Conservation (phyloP, 495 filamentous ascomycete genomes). For the Pyronema omphalodes region DNA sequence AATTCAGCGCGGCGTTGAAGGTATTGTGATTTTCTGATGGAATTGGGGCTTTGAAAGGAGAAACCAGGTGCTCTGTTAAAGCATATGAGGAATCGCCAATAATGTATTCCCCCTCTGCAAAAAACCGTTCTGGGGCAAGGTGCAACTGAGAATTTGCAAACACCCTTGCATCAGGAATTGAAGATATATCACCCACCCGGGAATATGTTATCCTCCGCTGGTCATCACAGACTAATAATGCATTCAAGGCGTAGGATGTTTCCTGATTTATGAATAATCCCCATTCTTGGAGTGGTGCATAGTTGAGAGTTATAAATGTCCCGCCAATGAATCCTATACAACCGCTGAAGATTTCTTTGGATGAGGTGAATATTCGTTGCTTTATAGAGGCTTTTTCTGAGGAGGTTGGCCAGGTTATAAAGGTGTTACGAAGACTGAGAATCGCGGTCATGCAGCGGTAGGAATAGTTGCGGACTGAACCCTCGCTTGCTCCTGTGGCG, state of each 20-base stretch:
- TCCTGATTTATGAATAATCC: background rate
- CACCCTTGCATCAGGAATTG: background rate
- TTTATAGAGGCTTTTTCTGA: background rate
- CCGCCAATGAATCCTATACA: background rate
- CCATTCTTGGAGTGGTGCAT: background rate
- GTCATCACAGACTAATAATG: background rate
- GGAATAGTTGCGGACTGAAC: background rate
- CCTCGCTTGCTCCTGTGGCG: background rate
- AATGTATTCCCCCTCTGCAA: background rate
- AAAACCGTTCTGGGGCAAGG: background rate
- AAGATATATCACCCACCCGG: background rate
- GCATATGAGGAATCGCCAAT: background rate
- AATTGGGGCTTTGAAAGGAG: background rate
- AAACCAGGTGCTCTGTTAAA: background rate
- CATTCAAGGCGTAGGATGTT: background rate
- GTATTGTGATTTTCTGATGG: too few species aligned
- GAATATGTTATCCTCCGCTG: background rate
- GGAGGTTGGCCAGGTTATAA: background rate
- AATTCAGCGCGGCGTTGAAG: background rate
- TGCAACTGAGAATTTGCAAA: background rate
- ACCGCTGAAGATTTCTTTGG: background rate
- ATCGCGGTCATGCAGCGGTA: background rate
- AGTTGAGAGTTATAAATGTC: constrained; percentile 2
- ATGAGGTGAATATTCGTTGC: background rate
- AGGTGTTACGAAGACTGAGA: background rate